These are phyloP conservation scores for Acanthochlamys bracteata DNA, from an alignment of 106 monocot species.

Conservation along the genomic window DNA sequence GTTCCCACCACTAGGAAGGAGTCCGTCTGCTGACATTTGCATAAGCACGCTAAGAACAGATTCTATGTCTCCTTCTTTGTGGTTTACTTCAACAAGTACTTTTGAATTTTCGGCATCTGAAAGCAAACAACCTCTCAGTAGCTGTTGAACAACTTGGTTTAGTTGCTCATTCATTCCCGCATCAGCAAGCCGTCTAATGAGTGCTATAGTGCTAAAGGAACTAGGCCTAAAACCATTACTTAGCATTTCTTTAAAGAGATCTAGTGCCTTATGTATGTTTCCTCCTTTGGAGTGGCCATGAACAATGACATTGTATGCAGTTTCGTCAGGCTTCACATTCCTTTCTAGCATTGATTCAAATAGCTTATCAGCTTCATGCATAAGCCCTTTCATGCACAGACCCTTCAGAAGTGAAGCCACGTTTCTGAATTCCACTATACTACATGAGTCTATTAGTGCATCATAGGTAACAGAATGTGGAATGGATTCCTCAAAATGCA, in stretches of 20 bases:
- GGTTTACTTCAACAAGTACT: background rate
- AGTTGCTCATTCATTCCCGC: background rate
- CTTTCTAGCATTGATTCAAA: background rate
- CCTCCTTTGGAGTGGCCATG: slow-evolving; percentile 1
- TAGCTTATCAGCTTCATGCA: background rate
- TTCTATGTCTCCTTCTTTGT: slow-evolving; percentile 1
- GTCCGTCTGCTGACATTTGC: background rate
- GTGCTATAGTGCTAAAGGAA: background rate
- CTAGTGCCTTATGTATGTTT: background rate
- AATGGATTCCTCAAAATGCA: background rate
- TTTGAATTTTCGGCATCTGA: background rate
- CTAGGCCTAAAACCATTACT: background rate
- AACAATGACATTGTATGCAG: background rate
- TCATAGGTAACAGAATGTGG: background rate
- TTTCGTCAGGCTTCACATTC: background rate
- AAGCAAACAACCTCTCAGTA: background rate
- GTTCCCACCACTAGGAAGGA: background rate
- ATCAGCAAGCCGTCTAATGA: slow-evolving; percentile 1
- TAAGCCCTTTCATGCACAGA: background rate
- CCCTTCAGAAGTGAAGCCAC: slow-evolving; percentile 1
- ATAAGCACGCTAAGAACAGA: background rate
- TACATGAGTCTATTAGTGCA: background rate
- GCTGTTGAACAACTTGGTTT: background rate
- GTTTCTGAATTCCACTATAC: background rate
- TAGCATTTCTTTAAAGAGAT: background rate